A percentile compares a stretch with the other conserved stretches of the same genome.
phyloP scores from a whole-genome alignment of 331 rosid genomes.

The Phaseolus coccineus region DNA sequence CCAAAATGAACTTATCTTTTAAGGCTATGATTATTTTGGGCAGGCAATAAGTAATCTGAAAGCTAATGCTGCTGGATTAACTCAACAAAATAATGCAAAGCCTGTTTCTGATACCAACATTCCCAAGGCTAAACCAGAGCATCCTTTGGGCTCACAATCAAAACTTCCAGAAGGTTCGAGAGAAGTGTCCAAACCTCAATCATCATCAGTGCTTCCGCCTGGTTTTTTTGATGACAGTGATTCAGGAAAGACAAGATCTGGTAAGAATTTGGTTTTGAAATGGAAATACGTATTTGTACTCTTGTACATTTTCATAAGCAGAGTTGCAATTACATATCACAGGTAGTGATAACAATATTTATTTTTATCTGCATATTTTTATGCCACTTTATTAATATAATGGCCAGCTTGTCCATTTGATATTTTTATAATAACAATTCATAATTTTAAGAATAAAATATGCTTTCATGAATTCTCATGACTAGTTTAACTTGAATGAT shows the following conservation, averaged over 20 bases:
- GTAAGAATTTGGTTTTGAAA: slow-evolving; percentile 52
- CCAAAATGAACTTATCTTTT: slow-evolving; percentile 13
- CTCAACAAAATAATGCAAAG: slow-evolving; percentile 56
- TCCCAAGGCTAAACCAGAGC: slow-evolving; percentile 54
- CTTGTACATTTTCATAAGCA: slow-evolving; percentile 9
- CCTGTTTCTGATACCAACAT: slow-evolving; percentile 45
- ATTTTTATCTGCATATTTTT: not conserved
- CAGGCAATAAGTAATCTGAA: slow-evolving; percentile 84
- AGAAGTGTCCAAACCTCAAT: slow-evolving; percentile 54
- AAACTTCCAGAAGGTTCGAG: slow-evolving; percentile 48
- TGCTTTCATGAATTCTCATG: not conserved
- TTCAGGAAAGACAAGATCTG: slow-evolving; percentile 54
- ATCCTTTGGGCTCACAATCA: slow-evolving; percentile 47
- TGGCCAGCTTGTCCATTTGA: not conserved
- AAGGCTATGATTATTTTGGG: slow-evolving; percentile 34
- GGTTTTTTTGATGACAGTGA: slow-evolving; percentile 75
- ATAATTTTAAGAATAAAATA: not conserved
- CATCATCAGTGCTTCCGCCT: slow-evolving; percentile 84
- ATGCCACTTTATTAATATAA: not conserved
- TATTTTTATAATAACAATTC: not conserved
- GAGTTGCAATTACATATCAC: slow-evolving; percentile 5
- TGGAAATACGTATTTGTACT: not conserved
- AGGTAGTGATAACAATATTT: not conserved
- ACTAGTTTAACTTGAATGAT: not conserved
- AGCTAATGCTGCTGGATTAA: slow-evolving; percentile 75